phyloP scores from a whole-genome alignment of 345 rosid genomes.

The Kandelia obovata region DNA sequence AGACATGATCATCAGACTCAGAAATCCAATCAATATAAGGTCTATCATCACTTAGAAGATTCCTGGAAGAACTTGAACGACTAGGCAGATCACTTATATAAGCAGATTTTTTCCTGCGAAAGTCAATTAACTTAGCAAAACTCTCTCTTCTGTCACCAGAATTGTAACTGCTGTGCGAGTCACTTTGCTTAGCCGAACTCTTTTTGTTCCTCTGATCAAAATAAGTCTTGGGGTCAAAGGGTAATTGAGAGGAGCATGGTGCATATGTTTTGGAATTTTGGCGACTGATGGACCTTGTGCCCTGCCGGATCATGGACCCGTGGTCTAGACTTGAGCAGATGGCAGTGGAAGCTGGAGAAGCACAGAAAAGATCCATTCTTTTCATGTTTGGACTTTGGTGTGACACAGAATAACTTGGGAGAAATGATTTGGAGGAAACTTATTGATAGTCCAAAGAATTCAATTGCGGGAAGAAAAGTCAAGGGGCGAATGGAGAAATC shows the following conservation, averaged over 20 bases:
- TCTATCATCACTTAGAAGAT: conserved; percentile 62
- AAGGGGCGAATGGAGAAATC: conserved; percentile 5
- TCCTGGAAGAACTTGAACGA: conserved; percentile 46
- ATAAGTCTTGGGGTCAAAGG: conserved; percentile 37
- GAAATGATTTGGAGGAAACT: not conserved
- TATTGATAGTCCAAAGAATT: not conserved
- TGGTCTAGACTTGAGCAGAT: conserved; percentile 49
- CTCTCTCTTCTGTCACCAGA: conserved; percentile 9
- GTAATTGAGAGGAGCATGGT: conserved; percentile 45
- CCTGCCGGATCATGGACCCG: conserved; percentile 44
- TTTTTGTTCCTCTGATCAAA: conserved; percentile 30
- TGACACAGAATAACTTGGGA: not conserved
- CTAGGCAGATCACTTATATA: conserved; percentile 38
- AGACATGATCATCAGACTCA: conserved; percentile 35
- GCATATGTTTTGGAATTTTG: conserved; percentile 30
- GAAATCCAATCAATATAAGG: conserved; percentile 43
- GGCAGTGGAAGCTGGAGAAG: conserved; percentile 84
- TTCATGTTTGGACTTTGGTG: conserved; percentile 39
- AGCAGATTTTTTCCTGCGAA: conserved; percentile 63
- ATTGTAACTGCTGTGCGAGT: conserved; percentile 1
- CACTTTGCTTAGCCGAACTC: conserved; percentile 19
- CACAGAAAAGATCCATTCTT: conserved; percentile 64
- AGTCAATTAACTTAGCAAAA: conserved; percentile 6
- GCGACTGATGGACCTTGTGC: conserved; percentile 31
- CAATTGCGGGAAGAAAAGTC: too few species aligned